phyloP scores from a whole-genome alignment of 2,329 filamentous ascomycete genomes.

The Pyrenophora seminiperda region DNA sequence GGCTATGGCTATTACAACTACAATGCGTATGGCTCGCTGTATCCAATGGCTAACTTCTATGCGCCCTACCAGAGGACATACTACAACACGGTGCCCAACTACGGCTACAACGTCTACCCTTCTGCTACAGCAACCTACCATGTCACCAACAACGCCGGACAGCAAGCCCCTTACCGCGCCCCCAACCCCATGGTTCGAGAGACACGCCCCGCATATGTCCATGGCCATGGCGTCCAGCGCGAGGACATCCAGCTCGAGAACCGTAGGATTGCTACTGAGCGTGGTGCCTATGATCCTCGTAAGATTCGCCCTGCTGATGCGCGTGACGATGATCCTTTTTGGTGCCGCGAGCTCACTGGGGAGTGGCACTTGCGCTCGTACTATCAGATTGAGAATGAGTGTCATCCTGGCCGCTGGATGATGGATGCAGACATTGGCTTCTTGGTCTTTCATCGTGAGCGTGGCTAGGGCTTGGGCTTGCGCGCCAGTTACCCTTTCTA shows the following conservation, averaged over 20 bases:
- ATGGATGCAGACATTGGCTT: constrained; percentile 43
- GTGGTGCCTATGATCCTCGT: constrained; percentile 39
- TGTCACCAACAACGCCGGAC: constrained; percentile 33
- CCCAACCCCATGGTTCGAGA: constrained; percentile 15
- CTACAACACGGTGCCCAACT: constrained; percentile 32
- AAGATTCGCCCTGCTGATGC: constrained; percentile 43
- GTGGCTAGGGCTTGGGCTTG: constrained; percentile 12
- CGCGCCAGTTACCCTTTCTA: too few relatives aligned
- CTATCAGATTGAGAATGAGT: constrained; percentile 48
- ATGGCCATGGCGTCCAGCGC: constrained; percentile 12
- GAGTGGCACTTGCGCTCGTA: constrained; percentile 43
- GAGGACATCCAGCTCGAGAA: constrained; percentile 40
- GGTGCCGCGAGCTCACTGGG: constrained; percentile 46
- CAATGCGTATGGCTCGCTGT: constrained; percentile 34
- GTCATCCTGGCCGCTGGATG: constrained; percentile 45
- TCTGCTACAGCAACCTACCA: constrained; percentile 34
- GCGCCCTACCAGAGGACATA: constrained; percentile 40
- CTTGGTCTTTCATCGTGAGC: constrained; percentile 42
- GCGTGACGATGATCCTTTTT: constrained; percentile 43
- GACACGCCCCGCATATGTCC: constrained; percentile 20
- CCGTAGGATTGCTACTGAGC: constrained; percentile 37
- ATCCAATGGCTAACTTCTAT: constrained; percentile 45
- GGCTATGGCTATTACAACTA: constrained; percentile 34
- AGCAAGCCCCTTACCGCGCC: constrained; percentile 1
- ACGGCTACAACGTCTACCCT: constrained; percentile 34